Conservation (phyloP, 1,139 yeast species). For the Debaryomyces psychrophilus region DNA sequence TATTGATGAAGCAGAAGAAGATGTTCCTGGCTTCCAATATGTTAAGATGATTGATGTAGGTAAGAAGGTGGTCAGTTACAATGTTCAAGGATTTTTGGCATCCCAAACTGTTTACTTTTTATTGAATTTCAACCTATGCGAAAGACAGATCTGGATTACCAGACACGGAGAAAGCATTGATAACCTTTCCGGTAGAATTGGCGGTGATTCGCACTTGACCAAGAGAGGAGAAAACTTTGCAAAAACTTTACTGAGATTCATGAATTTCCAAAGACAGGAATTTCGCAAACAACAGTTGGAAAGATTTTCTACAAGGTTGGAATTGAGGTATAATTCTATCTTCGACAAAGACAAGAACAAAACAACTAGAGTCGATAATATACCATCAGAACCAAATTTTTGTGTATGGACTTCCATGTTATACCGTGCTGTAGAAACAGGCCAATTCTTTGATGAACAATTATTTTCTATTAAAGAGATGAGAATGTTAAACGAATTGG, state of each 20-base stretch:
- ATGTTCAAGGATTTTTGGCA: constrained; percentile 88
- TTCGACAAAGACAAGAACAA: constrained; percentile 29
- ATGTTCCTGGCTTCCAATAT: constrained; percentile 68
- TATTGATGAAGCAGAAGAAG: constrained; percentile 75
- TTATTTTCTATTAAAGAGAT: constrained; percentile 82
- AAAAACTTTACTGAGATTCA: constrained; percentile 70
- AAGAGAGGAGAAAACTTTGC: constrained; percentile 77
- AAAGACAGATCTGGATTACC: constrained; percentile 93
- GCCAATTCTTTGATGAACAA: constrained; percentile 70
- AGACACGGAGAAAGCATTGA: constrained; percentile 93
- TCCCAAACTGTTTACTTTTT: constrained; percentile 92
- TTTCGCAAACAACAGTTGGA: constrained; percentile 69
- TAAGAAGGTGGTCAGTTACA: constrained; percentile 86
- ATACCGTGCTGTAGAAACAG: constrained; percentile 75
- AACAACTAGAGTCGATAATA: constrained; percentile 30
- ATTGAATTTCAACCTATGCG: constrained; percentile 85
- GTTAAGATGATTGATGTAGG: constrained; percentile 97
- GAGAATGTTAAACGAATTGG: constrained; percentile 91
- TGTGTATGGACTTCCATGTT: constrained; percentile 96
- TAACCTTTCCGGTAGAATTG: constrained; percentile 81
- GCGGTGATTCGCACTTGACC: constrained; percentile 86
- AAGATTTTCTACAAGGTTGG: constrained; percentile 48
- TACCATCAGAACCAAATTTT: constrained; percentile 68
- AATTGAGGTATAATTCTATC: constrained; percentile 40
- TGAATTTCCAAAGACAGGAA: constrained; percentile 69